Percentiles rank a stretch among this genome's conserved stretches.
Conservation (phyloP, 2,329 filamentous ascomycete genomes). For the Fulvia fulva region DNA sequence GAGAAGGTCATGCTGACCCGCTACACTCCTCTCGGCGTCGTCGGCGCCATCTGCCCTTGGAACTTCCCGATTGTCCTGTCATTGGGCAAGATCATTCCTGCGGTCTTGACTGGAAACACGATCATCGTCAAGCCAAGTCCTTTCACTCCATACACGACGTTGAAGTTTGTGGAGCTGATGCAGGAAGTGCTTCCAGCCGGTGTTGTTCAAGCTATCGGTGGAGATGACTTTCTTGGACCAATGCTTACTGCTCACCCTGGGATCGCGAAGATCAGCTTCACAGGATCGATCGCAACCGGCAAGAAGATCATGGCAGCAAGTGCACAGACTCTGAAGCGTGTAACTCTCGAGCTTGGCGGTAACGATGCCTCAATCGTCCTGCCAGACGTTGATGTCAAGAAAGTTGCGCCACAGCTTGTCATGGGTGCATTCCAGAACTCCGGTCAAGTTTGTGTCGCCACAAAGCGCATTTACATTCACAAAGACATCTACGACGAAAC, state of each 20-base stretch:
- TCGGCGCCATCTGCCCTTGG: conserved; percentile 45
- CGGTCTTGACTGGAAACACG: conserved; percentile 49
- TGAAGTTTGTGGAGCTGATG: conserved; percentile 60
- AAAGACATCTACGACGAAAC: conserved; percentile 50
- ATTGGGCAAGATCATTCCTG: conserved; percentile 54
- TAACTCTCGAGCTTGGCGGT: conserved; percentile 59
- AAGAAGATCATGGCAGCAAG: conserved; percentile 59
- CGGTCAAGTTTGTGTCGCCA: conserved; percentile 54
- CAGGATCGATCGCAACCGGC: conserved; percentile 57
- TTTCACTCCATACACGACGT: conserved; percentile 54
- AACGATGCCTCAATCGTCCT: conserved; percentile 60
- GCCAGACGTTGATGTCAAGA: conserved; percentile 54
- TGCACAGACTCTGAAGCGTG: conserved; percentile 56
- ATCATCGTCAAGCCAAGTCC: conserved; percentile 42
- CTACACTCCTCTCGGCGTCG: conserved; percentile 47
- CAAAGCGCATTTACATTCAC: conserved; percentile 57
- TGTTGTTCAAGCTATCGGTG: conserved; percentile 59
- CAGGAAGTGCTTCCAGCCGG: conserved; percentile 58
- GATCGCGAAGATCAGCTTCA: conserved; percentile 62
- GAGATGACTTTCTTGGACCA: conserved; percentile 58
- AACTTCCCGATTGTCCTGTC: conserved; percentile 54
- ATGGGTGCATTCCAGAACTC: conserved; percentile 55
- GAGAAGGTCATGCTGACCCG: conserved; percentile 46
- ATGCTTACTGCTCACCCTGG: conserved; percentile 57
- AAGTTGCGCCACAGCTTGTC: conserved; percentile 48